phyloP scores from a whole-genome alignment of 768 basidiomycete genomes.

The Serendipita sp. region DNA sequence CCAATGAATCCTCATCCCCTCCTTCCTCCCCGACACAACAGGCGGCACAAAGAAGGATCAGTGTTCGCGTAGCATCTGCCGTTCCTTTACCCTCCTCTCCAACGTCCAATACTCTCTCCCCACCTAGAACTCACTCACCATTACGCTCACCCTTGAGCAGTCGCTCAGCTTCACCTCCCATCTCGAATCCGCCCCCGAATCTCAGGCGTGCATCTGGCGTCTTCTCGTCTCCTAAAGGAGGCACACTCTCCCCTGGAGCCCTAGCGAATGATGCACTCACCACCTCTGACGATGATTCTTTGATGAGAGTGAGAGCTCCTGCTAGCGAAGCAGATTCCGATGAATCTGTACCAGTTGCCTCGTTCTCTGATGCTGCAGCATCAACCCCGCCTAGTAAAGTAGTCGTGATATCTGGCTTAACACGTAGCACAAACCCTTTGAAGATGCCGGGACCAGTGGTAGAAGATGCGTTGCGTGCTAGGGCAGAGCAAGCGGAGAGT shows the following conservation, averaged over 20 bases:
- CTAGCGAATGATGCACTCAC: background rate
- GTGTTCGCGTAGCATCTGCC: slow-evolving; percentile 1
- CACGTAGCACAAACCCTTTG: background rate
- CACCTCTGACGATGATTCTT: background rate
- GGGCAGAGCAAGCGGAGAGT: slow-evolving; percentile 87
- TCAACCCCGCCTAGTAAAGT: background rate
- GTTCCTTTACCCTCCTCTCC: slow-evolving; percentile 9
- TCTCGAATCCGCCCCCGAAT: background rate
- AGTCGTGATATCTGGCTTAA: background rate
- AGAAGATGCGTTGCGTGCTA: slow-evolving; percentile 72
- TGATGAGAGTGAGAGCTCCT: background rate
- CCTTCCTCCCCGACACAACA: slow-evolving; percentile 1
- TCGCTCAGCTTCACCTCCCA: background rate
- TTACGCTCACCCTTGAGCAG: background rate
- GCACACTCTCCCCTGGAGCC: background rate
- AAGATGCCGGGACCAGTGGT: slow-evolving; percentile 33
- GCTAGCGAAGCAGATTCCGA: background rate
- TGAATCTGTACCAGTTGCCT: background rate
- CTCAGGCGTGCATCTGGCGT: slow-evolving; percentile 4
- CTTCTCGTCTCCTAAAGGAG: background rate
- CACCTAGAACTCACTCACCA: background rate
- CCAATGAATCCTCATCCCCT: background rate
- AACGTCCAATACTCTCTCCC: slow-evolving; percentile 9
- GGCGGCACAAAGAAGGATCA: background rate
- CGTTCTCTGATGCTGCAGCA: background rate